Percentiles rank a stretch among this genome's conserved stretches.
These are phyloP conservation scores for Neofusicoccum sp. DNA, from an alignment of 2,329 filamentous ascomycete species.

Conservation along the genomic window DNA sequence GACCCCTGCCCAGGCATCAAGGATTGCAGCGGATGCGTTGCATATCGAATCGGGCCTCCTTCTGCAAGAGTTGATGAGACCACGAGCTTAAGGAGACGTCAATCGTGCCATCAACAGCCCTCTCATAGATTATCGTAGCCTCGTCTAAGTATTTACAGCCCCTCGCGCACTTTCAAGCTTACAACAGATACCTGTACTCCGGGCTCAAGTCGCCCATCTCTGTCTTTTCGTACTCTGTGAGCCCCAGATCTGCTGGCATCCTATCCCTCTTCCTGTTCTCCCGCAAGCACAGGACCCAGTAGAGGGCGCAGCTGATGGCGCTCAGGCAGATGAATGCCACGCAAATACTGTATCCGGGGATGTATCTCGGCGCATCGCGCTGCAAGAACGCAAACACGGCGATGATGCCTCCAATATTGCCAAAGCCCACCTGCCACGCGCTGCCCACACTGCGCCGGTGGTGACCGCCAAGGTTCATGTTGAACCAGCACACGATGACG, in stretches of 20 bases:
- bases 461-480: constrained; percentile 58
- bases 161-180: constrained; percentile 22
- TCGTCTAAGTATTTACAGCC: neutral
- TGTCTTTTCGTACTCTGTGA: constrained; percentile 65
- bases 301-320: constrained; percentile 61
- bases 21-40: neutral
- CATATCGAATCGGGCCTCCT: neutral
- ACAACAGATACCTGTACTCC: constrained; percentile 63
- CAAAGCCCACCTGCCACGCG: constrained; percentile 55
- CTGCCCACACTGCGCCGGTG: constrained; percentile 51
- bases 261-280: constrained; percentile 65
- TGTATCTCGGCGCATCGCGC: constrained; percentile 68
- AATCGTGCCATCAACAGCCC: neutral
- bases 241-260: constrained; percentile 46
- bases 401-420: constrained; percentile 56
- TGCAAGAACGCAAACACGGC: constrained; percentile 53
- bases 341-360: constrained; percentile 75
- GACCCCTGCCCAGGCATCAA: neutral
- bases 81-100: neutral
- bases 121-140: neutral
- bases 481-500: constrained; percentile 65
- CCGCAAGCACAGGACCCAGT: constrained; percentile 59
- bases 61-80: neutral
- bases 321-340: constrained; percentile 73
- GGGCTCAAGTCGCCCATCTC: constrained; percentile 63